phyloP scores from a whole-genome alignment of 345 rosid species.

The Eucalyptus decipiens region DNA sequence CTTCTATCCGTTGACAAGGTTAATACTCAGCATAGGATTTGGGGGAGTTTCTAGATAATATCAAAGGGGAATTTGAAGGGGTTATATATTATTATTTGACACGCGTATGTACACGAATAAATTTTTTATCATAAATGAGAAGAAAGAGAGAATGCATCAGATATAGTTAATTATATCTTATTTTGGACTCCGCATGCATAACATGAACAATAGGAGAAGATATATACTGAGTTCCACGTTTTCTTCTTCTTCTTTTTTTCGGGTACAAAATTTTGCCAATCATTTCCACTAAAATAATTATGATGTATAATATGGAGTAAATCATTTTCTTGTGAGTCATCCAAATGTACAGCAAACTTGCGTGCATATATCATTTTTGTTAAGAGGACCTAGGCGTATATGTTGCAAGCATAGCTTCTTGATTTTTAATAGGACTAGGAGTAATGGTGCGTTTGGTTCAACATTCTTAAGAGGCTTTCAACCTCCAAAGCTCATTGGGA shows the following conservation, averaged over 20 bases:
- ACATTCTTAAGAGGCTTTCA: no score
- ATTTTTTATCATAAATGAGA: fast-evolving
- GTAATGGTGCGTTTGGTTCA: no score
- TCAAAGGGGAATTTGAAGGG: fast-evolving
- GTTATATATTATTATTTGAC: not conserved
- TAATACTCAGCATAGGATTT: not conserved
- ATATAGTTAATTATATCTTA: not conserved
- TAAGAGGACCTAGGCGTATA: no score
- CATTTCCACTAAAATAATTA: not conserved
- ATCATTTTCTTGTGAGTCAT: not conserved
- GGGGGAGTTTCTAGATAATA: not conserved
- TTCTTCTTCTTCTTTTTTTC: not conserved
- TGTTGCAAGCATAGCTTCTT: not conserved
- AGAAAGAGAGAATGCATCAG: not conserved
- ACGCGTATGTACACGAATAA: fast-evolving
- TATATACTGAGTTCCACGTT: not conserved
- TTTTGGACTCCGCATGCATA: not conserved
- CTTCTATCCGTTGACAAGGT: not conserved
- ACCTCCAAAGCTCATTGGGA: no score
- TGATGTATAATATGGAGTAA: not conserved
- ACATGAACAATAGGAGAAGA: not conserved
- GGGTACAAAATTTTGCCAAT: not conserved
- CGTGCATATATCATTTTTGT: not conserved
- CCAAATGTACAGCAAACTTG: not conserved
- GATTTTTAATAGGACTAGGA: not conserved